Percentiles rank a stretch among this genome's conserved stretches.
phyloP scores from a whole-genome alignment of 768 basidiomycete species.

The Krasilnikovozyma curviuscula region DNA sequence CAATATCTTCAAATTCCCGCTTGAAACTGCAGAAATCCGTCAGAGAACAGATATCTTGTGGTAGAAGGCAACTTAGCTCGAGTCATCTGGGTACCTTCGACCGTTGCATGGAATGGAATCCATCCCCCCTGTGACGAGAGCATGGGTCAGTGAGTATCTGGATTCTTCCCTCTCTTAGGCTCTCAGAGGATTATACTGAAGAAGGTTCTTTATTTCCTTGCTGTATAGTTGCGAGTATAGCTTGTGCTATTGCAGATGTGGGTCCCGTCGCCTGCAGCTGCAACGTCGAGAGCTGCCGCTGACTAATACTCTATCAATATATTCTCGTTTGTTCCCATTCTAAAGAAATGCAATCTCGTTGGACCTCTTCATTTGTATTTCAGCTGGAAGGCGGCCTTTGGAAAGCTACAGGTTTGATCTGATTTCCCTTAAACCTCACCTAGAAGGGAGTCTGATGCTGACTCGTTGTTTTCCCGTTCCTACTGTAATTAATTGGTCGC shows the following conservation, averaged over 20 bases:
- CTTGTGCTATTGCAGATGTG: background rate
- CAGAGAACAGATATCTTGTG: too few relatives aligned
- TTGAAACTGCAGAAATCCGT: too few relatives aligned
- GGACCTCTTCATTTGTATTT: constrained; percentile 85
- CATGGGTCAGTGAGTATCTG: too few relatives aligned
- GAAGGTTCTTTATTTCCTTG: background rate
- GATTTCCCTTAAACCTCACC: background rate
- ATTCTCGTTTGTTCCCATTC: background rate
- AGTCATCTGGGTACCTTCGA: too few relatives aligned
- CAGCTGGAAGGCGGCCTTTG: constrained; percentile 66
- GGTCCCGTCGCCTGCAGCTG: background rate
- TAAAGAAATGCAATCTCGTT: constrained; percentile 75
- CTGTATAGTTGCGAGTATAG: constrained; percentile 4
- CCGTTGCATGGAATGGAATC: too few relatives aligned
- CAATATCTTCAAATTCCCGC: too few relatives aligned
- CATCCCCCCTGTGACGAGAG: too few relatives aligned
- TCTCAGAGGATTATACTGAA: too few relatives aligned
- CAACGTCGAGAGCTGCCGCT: constrained; percentile 2
- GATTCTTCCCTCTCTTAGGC: too few relatives aligned
- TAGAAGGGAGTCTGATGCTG: background rate
- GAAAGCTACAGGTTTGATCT: constrained; percentile 50
- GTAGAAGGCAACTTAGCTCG: too few relatives aligned
- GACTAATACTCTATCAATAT: background rate
- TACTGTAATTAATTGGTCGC: background rate
- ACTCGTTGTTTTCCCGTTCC: background rate